Base-by-base conservation (phyloP, 345 rosid genomes). In the Salix purpurea region DNA sequence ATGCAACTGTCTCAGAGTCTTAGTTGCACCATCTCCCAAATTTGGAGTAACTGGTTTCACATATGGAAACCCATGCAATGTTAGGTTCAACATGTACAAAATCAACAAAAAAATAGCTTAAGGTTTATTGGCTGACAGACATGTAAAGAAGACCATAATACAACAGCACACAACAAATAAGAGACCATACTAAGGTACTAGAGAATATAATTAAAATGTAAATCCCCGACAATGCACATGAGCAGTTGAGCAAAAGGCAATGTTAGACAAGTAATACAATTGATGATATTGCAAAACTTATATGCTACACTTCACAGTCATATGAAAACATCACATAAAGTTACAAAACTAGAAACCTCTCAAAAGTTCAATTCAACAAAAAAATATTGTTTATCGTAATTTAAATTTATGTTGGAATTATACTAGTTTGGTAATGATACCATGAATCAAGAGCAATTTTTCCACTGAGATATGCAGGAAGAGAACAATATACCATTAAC, bases 1-100 rank as follows among this genome's bases (percentile, higher is more conserved):
- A 74, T 91, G 91, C 67, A 91, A 86, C 76, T 92, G 92, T 80
- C 94, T 88, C 83, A 87, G 79, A 71, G 97, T 88, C 87, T 87
- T 93, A 65, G 88, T 81, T 82, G 83, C 88, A 67, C 72, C 71
- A 61, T 90, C 97, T 79, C 67, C 89, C 70, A 77, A 72, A 71
- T 73, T 67, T 66, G 66, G 74, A 79, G 77, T 26, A 69, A 50
- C 87, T 85, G 78, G 40, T 56, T 76, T 60, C 77, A 79, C 26
- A 75, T 32, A 65, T 76, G 61, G 60, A 74, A 69, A 74, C 36
- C 73, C 70, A 72, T 36, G 72, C 46, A 67, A 52, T 65, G 72
- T 83, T 42, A 84, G 71, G 81, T 65, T 19, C 21, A 69, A 18
- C 72, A 52, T 46, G 65, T 11, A 67, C 3, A 7, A 19, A 64